Evolutionary conservation across 2,329 filamentous ascomycete genomes (phyloP).

Genomic region (Cladophialophora psammophila): DNA sequence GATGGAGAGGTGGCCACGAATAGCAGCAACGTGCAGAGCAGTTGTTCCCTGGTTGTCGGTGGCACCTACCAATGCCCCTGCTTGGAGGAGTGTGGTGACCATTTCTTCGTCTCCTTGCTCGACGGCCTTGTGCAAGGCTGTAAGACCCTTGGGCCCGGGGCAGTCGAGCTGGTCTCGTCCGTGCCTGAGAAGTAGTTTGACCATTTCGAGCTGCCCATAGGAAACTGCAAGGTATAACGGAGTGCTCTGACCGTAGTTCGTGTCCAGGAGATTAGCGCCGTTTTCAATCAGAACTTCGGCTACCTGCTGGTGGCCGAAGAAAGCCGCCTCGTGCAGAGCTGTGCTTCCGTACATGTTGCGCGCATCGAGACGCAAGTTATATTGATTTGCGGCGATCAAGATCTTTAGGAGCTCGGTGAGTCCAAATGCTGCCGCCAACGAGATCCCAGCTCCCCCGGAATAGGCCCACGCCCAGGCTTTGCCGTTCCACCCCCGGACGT

Average conservation of each 20-base stretch:
- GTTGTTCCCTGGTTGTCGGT: slow-evolving; percentile 34
- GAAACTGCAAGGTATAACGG: slow-evolving; percentile 38
- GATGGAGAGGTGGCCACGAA: slow-evolving; percentile 33
- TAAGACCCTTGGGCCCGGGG: slow-evolving; percentile 34
- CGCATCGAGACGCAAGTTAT: slow-evolving; percentile 38
- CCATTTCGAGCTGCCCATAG: slow-evolving; percentile 31
- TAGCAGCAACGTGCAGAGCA: slow-evolving; percentile 36
- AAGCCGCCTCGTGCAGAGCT: slow-evolving; percentile 38
- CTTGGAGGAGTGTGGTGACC: slow-evolving; percentile 40
- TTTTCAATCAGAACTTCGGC: slow-evolving; percentile 37
- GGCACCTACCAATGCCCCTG: slow-evolving; percentile 40
- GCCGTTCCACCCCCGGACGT: slow-evolving; percentile 30
- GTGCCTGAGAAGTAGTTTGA: slow-evolving; percentile 33
- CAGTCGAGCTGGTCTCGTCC: slow-evolving; percentile 35
- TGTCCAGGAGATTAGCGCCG: slow-evolving; percentile 32
- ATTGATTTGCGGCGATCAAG: slow-evolving; percentile 26
- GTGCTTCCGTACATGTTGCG: slow-evolving; percentile 41
- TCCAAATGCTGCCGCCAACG: slow-evolving; percentile 34
- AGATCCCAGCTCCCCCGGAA: slow-evolving; percentile 37
- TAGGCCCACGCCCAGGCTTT: slow-evolving; percentile 33
- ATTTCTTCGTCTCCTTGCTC: slow-evolving; percentile 40
- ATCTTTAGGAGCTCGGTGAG: slow-evolving; percentile 34
- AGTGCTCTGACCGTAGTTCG: slow-evolving; percentile 34
- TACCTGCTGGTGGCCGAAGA: slow-evolving; percentile 32
- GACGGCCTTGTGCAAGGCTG: slow-evolving; percentile 42